A percentile compares a stretch with the other conserved stretches of the same genome.
These are phyloP conservation scores for Coprinellus micaceus DNA, from an alignment of 768 basidiomycete genomes.

Conservation along the genomic window DNA sequence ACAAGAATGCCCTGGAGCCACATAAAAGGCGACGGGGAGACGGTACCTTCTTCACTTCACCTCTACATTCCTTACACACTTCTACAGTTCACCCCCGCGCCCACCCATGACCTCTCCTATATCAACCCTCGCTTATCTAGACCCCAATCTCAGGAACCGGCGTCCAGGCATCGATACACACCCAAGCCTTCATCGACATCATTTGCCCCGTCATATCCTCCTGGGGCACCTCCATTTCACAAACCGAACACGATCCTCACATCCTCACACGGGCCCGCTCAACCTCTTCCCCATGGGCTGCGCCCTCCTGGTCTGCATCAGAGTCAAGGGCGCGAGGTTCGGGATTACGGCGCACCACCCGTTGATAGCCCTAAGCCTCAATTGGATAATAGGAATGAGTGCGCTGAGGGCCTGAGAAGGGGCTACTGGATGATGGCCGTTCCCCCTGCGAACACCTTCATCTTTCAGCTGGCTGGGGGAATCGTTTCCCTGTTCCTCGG, in stretches of 20 bases:
- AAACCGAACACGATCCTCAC: background rate
- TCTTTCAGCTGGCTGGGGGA: background rate
- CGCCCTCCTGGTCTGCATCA: background rate
- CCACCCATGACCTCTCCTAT: too few species aligned
- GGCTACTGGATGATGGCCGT: background rate
- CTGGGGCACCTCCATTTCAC: background rate
- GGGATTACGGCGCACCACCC: background rate
- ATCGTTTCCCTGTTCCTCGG: background rate
- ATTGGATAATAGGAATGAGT: background rate
- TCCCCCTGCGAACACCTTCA: background rate
- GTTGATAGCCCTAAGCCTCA: background rate
- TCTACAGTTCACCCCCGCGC: too few species aligned
- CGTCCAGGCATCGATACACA: background rate
- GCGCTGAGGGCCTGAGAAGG: background rate
- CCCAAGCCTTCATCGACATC: slow-evolving; percentile 1
- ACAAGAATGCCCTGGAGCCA: too few species aligned
- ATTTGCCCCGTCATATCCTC: background rate
- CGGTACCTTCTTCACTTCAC: too few species aligned
- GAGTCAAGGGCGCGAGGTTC: background rate
- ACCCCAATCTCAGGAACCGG: slow-evolving; percentile 5
- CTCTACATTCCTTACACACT: too few species aligned
- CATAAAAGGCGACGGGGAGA: too few species aligned
- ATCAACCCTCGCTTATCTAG: background rate
- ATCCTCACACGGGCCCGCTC: background rate
- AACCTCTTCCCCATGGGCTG: background rate